Evolutionary conservation across 257 asterid genomes (phyloP).

Genomic region (Galeopsis tetrahit): DNA sequence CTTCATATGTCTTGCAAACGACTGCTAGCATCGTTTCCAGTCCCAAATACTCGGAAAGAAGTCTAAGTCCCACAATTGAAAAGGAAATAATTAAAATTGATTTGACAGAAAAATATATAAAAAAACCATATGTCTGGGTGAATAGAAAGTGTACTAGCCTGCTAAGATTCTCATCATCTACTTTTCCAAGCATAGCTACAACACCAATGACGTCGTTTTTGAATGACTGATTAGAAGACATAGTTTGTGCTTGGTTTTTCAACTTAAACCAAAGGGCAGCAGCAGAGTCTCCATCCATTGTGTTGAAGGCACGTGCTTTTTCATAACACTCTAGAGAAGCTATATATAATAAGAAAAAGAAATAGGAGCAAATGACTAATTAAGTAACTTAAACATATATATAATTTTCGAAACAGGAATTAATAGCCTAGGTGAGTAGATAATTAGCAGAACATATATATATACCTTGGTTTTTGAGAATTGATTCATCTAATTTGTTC

Average conservation of each 20-base stretch:
- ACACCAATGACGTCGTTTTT: slow-evolving; percentile 70
- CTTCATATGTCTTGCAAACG: slow-evolving; percentile 73
- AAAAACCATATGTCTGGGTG: no score
- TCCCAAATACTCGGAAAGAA: slow-evolving; percentile 76
- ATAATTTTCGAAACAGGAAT: neutral
- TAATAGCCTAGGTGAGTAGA: neutral
- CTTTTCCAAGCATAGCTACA: slow-evolving; percentile 73
- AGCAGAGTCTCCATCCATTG: slow-evolving; percentile 52
- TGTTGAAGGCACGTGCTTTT: slow-evolving; percentile 22
- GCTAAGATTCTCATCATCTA: no score
- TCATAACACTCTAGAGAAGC: slow-evolving; percentile 60
- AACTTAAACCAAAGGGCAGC: slow-evolving; percentile 62
- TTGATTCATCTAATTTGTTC: neutral
- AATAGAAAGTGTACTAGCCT: slow-evolving; percentile 27
- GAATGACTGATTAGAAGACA: slow-evolving; percentile 48
- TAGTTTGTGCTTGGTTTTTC: slow-evolving; percentile 47
- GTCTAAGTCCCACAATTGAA: slow-evolving; percentile 50
- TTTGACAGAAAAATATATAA: no score
- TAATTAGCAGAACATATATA: neutral
- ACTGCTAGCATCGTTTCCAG: slow-evolving; percentile 73
- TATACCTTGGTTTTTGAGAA: slow-evolving; percentile 64
- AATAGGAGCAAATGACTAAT: slow-evolving; percentile 3
- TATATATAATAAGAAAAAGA: slow-evolving; percentile 38
- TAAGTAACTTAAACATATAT: slow-evolving; percentile 27
- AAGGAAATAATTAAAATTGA: slow-evolving; percentile 17